phyloP scores from a whole-genome alignment of 208 protist genomes.

The Acanthamoeba royreba region DNA sequence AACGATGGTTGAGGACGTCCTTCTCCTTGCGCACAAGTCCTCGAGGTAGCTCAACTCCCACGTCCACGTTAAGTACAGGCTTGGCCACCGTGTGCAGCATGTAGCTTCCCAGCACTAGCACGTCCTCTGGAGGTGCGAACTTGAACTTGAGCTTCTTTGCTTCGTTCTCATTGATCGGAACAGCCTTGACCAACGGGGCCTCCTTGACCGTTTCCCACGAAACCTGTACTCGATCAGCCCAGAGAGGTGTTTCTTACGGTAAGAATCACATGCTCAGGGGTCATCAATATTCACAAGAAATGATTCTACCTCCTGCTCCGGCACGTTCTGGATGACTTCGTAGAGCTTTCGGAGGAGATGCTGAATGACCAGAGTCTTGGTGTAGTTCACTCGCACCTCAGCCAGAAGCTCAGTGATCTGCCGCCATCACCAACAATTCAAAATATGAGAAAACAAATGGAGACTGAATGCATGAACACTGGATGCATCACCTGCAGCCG shows the following conservation, averaged over 20 bases:
- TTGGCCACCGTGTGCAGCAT: conserved; percentile 25
- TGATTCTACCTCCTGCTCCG: conserved; percentile 9
- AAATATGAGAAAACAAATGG: too few species aligned
- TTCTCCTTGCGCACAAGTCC: background rate
- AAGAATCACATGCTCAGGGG: background rate
- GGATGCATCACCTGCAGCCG: conserved; percentile 41
- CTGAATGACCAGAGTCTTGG: background rate
- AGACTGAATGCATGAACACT: background rate
- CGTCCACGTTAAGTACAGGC: conserved; percentile 34
- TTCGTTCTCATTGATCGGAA: background rate
- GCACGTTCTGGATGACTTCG: background rate
- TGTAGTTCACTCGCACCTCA: conserved; percentile 45
- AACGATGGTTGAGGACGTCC: conserved; percentile 24
- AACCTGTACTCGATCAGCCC: background rate
- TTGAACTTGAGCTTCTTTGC: conserved; percentile 8
- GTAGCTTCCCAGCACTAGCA: conserved; percentile 42
- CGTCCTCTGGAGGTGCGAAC: background rate
- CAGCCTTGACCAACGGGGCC: background rate
- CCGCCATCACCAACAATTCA: background rate
- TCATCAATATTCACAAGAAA: too few species aligned
- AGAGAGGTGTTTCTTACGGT: background rate
- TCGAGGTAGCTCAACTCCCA: background rate
- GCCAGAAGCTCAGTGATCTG: conserved; percentile 35
- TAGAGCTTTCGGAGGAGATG: conserved; percentile 2
- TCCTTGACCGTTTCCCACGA: background rate